Conservation (phyloP, 2,329 filamentous ascomycete genomes). For the Capronia coronata region DNA sequence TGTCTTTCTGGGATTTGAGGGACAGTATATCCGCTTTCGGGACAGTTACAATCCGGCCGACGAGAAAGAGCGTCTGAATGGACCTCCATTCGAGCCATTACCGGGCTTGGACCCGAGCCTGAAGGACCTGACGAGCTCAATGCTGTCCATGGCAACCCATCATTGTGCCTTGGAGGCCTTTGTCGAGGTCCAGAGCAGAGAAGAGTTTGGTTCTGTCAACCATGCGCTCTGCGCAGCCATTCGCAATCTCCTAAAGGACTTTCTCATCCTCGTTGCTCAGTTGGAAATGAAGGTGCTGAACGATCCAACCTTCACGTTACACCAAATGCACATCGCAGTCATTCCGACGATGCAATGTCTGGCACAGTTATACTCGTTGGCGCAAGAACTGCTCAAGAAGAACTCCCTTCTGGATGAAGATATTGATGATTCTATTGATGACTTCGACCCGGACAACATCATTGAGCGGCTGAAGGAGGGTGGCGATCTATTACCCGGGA, state of each 20-base stretch:
- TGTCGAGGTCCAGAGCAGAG: conserved; percentile 85
- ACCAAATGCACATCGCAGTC: conserved; percentile 86
- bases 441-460: conserved; percentile 82
- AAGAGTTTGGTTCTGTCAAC: conserved; percentile 90
- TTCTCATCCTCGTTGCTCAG: conserved; percentile 85
- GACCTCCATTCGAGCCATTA: conserved; percentile 71
- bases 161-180: conserved; percentile 88
- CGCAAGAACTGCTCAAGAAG: conserved; percentile 77
- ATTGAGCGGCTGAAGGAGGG: conserved; percentile 83
- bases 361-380: conserved; percentile 78
- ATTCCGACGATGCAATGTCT: conserved; percentile 88
- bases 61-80: conserved; percentile 79
- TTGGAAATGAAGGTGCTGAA: conserved; percentile 88
- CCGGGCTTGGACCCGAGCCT: conserved; percentile 85
- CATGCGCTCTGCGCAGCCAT: conserved; percentile 95
- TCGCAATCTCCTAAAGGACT: conserved; percentile 84
- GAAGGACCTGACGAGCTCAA: conserved; percentile 76
- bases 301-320: conserved; percentile 81
- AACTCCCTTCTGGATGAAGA: conserved; percentile 84
- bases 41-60: conserved; percentile 74
- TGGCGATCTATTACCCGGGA: conserved; percentile 69
- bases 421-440: conserved; percentile 62
- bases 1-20: conserved; percentile 96
- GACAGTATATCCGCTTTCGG: conserved; percentile 87
- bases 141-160: conserved; percentile 91